Base-by-base conservation (phyloP, 1,284 basidiomycete genomes). In the Microbotryum lychnidis-dioicae region DNA sequence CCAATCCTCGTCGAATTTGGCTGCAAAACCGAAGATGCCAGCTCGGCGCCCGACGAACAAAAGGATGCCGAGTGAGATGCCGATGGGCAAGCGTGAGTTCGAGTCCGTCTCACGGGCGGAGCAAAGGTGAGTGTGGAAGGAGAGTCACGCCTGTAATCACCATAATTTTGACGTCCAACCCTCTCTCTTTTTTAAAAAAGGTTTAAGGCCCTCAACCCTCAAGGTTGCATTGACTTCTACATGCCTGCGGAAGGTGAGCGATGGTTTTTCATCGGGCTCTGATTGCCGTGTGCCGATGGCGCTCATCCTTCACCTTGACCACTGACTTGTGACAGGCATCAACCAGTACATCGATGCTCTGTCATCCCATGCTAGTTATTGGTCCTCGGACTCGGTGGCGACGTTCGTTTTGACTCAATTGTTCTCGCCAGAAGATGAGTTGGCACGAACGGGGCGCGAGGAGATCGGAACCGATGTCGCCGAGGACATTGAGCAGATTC, bases 1-100 rank as follows among this genome's bases (percentile, higher is more conserved):
- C 49, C 45, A 47, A 56, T 48, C 10, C 20, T 31, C 29, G 33
- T 50, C 6, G 48, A 67, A 37, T 16, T 21, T 33, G 25, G 45
- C 54, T 42, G 27, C 50, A 4, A 51, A 21, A 33, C 25, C 23
- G 21, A 16, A 4, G 37, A 20, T 6, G 16, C 4, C 53, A 31
- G 33, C 4, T 29, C 23, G 33, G 33, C 25, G 44, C 29, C 25
- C 51, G 21, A n/a, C n/a, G 44, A 57, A 52, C 29, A 68, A 68
- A 57, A 37, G 66, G 42, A 63, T 68, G 61, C 66, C 66, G 16
- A 59, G 61, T 1, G 64, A 68, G 54, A 53, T 53, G 45, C 60
- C 62, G 14, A 60, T 60, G 54, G 60, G 60, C 9, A 45, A 6
- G 31, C 46, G 33, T 7, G 57, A 63, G 50, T 56, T 60, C 31